Evolutionary conservation across 148 eudicot species (phyloP).

Genomic region (Vaccinium corymbosum): DNA sequence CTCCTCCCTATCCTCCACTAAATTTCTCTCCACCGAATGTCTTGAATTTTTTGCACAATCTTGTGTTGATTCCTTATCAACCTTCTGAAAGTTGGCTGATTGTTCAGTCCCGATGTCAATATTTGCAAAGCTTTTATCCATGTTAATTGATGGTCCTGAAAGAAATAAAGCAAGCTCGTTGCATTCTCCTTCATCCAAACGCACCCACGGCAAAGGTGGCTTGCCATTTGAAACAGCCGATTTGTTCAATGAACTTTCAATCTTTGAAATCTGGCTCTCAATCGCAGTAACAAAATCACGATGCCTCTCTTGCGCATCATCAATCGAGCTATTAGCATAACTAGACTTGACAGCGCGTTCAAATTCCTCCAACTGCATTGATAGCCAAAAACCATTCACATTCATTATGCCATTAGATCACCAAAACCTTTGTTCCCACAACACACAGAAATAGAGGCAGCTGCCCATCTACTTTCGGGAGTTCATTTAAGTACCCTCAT

Average conservation of each 20-base stretch:
- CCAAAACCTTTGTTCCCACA: neutral
- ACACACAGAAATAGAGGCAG: neutral
- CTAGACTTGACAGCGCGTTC: conserved; percentile 62
- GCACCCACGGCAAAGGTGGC: conserved; percentile 58
- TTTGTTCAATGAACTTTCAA: conserved; percentile 46
- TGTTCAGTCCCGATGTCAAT: conserved; percentile 21
- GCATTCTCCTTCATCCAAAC: conserved; percentile 65
- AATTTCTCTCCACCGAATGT: conserved; percentile 23
- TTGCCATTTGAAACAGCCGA: conserved; percentile 44
- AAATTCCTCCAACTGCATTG: conserved; percentile 73
- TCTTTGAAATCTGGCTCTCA: conserved; percentile 44
- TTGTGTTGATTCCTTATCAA: conserved; percentile 19
- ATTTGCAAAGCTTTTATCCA: conserved; percentile 23
- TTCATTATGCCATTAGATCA: neutral
- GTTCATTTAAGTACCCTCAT: neutral
- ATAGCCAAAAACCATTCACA: conserved; percentile 1
- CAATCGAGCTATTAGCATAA: conserved; percentile 35
- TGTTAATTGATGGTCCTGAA: conserved; percentile 34
- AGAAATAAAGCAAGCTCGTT: conserved; percentile 73
- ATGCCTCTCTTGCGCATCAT: conserved; percentile 67
- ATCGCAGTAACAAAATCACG: conserved; percentile 59
- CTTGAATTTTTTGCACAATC: conserved; percentile 24
- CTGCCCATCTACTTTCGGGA: neutral
- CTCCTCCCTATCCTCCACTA: conserved; percentile 33
- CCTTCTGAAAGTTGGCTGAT: conserved; percentile 22